A percentile compares a stretch with the other conserved stretches of the same genome.
Evolutionary conservation across 495 filamentous ascomycete species (phyloP).

Genomic region (Neurospora terricola): DNA sequence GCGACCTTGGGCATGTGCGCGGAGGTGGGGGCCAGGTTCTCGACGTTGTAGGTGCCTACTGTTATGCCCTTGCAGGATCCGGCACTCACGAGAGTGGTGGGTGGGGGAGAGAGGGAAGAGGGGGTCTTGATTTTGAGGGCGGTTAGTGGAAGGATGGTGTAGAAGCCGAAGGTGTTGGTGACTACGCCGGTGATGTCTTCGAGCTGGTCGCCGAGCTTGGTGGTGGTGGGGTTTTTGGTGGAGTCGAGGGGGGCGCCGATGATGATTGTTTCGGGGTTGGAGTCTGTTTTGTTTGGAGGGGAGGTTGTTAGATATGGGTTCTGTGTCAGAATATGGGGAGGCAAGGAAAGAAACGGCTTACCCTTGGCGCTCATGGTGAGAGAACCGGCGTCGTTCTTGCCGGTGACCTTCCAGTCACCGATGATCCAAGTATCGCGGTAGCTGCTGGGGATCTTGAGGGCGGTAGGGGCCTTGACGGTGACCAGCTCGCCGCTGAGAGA

Average conservation of each 20-base stretch:
- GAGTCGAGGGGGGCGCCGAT: constrained; percentile 50
- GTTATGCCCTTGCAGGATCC: constrained; percentile 42
- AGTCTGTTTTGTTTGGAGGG: constrained; percentile 29
- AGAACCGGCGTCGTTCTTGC: constrained; percentile 43
- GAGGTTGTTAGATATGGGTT: background rate
- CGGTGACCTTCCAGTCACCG: constrained; percentile 44
- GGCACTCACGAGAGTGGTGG: constrained; percentile 34
- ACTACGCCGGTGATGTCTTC: constrained; percentile 50
- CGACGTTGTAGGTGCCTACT: constrained; percentile 50
- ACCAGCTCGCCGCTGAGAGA: constrained; percentile 49
- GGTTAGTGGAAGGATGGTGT: constrained; percentile 47
- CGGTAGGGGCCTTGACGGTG: constrained; percentile 36
- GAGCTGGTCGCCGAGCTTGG: constrained; percentile 46
- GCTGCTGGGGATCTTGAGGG: constrained; percentile 40
- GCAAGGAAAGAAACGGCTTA: constrained; percentile 2
- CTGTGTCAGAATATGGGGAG: background rate
- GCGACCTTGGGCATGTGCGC: constrained; percentile 40
- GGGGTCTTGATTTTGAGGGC: constrained; percentile 29
- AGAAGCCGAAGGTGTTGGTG: constrained; percentile 48
- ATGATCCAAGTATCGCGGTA: constrained; percentile 55
- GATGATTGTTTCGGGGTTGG: constrained; percentile 53
- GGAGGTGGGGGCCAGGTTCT: constrained; percentile 43
- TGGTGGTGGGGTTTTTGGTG: constrained; percentile 41
- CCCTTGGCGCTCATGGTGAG: constrained; percentile 41
- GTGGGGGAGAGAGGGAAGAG: constrained; percentile 23